These are phyloP conservation scores for Haematococcus lacustris DNA, from an alignment of 139 green algal genomes.

Conservation along the genomic window DNA sequence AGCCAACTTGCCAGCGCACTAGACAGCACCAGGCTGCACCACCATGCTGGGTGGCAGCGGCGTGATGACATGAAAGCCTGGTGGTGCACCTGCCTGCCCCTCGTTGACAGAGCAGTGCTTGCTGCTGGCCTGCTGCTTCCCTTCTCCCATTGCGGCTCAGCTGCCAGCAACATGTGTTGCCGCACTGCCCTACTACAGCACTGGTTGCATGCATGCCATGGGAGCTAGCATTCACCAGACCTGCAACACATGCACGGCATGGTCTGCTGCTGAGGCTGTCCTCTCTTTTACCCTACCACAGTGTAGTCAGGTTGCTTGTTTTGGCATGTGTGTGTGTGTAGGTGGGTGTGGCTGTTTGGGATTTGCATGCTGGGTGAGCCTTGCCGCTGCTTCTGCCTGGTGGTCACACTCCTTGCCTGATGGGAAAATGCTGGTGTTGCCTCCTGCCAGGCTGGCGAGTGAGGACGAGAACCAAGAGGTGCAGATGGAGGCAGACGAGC, in stretches of 20 bases:
- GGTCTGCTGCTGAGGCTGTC: background rate
- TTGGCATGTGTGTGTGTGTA: background rate
- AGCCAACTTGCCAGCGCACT: background rate
- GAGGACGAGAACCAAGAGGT: conserved; percentile 35
- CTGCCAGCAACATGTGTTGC: too few species aligned
- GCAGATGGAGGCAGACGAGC: conserved; percentile 20
- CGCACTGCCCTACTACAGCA: too few species aligned
- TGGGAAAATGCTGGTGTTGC: background rate
- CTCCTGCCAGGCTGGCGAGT: conserved; percentile 23
- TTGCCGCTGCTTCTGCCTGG: background rate
- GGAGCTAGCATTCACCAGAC: too few species aligned
- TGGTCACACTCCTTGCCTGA: background rate
- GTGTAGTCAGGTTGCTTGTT: background rate
- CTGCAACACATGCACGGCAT: too few species aligned
- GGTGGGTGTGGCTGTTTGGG: background rate
- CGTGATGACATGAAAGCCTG: background rate
- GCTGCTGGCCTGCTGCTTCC: too few species aligned
- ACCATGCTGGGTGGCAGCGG: background rate
- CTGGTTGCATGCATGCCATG: too few species aligned
- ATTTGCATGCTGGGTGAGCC: background rate
- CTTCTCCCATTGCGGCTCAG: too few species aligned
- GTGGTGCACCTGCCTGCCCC: background rate
- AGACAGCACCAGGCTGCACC: background rate
- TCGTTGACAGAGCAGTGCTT: too few species aligned
- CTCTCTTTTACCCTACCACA: background rate